Conservation (phyloP, 768 basidiomycete genomes). For the Phaeotremella skinneri region DNA sequence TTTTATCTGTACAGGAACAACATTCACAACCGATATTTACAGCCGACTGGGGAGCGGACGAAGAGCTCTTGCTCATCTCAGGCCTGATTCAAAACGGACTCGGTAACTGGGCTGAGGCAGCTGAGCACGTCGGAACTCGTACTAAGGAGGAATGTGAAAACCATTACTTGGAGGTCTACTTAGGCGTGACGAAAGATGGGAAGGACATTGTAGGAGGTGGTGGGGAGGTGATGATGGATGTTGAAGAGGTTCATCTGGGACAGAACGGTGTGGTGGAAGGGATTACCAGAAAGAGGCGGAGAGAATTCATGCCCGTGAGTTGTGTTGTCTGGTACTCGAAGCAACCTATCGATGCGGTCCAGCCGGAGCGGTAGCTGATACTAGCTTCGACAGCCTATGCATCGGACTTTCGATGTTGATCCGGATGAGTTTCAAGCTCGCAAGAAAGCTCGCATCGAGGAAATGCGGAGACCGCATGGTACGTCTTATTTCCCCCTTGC, state of each 20-base stretch:
- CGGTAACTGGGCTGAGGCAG: slow-evolving; percentile 95
- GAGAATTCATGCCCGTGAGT: slow-evolving; percentile 50
- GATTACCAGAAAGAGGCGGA: slow-evolving; percentile 20
- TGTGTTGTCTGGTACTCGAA: neutral
- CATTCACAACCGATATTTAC: slow-evolving; percentile 95
- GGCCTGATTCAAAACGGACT: slow-evolving; percentile 82
- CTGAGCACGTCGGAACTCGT: slow-evolving; percentile 85
- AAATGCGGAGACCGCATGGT: slow-evolving; percentile 58
- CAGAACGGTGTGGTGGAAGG: slow-evolving; percentile 11
- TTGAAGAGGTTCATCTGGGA: slow-evolving; percentile 11
- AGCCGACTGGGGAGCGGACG: slow-evolving; percentile 96
- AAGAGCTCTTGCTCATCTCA: slow-evolving; percentile 88
- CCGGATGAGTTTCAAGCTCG: slow-evolving; percentile 79
- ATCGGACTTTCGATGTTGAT: slow-evolving; percentile 63
- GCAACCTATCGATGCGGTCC: slow-evolving; percentile 5
- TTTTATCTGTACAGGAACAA: slow-evolving; percentile 64
- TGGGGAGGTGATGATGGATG: slow-evolving; percentile 17
- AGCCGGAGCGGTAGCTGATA: slow-evolving; percentile 25
- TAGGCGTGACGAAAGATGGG: slow-evolving; percentile 62
- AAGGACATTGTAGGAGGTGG: slow-evolving; percentile 13
- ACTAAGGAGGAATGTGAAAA: slow-evolving; percentile 89
- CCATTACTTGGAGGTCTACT: slow-evolving; percentile 80
- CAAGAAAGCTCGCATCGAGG: slow-evolving; percentile 83
- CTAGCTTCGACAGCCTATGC: slow-evolving; percentile 39
- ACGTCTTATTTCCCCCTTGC: slow-evolving; percentile 15